These are phyloP conservation scores for Bonia amplexicaulis DNA, from an alignment of 176 grass and related monocot genomes.

Conservation along the genomic window DNA sequence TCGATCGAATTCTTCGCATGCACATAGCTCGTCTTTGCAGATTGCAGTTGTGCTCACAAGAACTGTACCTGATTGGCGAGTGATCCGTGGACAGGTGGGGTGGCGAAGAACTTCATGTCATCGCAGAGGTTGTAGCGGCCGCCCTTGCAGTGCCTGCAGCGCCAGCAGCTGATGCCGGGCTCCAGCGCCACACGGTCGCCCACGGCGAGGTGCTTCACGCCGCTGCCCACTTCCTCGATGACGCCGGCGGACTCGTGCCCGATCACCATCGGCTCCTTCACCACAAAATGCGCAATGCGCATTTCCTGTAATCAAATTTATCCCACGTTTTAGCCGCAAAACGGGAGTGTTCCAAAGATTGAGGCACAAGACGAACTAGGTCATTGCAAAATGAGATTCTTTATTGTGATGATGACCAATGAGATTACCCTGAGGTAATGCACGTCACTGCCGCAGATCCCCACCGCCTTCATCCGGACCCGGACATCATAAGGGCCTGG, in stretches of 20 bases:
- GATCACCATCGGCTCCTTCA: slow-evolving; percentile 93
- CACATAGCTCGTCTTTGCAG: not conserved
- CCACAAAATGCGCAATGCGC: slow-evolving; percentile 78
- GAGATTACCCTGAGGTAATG: slow-evolving; percentile 81
- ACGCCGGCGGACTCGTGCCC: slow-evolving; percentile 93
- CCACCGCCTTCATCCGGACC: slow-evolving; percentile 90
- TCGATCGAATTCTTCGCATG: not conserved
- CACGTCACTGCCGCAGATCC: slow-evolving; percentile 93
- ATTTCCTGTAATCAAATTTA: slow-evolving; percentile 39
- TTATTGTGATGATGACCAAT: not conserved
- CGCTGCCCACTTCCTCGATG: slow-evolving; percentile 70
- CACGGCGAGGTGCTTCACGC: slow-evolving; percentile 42
- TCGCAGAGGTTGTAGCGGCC: slow-evolving; percentile 91
- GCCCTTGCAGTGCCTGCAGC: slow-evolving; percentile 82
- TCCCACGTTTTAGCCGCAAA: not conserved
- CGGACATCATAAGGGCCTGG: slow-evolving; percentile 71
- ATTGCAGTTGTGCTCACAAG: not conserved
- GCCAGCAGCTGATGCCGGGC: slow-evolving; percentile 83
- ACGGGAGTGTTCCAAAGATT: not conserved
- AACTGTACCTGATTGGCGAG: slow-evolving; percentile 59
- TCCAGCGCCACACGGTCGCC: slow-evolving; percentile 88
- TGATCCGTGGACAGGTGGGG: slow-evolving; percentile 72
- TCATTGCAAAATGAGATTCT: not conserved
- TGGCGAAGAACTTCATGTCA: slow-evolving; percentile 91
- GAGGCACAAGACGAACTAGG: not conserved